Evolutionary conservation across 2,329 filamentous ascomycete genomes (phyloP), one percentile per base, ranked within the genome.

Genomic region (Sarocladium oryzae): DNA sequence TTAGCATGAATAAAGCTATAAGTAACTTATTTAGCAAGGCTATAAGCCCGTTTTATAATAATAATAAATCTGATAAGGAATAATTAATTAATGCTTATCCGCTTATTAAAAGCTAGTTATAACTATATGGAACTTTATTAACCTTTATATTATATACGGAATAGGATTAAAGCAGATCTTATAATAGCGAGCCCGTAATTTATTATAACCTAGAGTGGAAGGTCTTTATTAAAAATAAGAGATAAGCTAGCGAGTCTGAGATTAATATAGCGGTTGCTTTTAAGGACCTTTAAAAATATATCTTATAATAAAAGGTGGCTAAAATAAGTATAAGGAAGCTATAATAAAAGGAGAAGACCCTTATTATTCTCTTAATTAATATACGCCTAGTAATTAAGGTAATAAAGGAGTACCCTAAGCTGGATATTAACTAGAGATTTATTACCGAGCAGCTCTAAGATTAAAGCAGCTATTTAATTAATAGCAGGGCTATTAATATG

Each of bases 311-410:
- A 37, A 37, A 37, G 35, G 35, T 37, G 35, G 35, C 35, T 16
- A n/a, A 37, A 37, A n/a, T n/a, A 37, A 37, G 11, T 37, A n/a
- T n/a, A 37, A 37, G 35, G 35, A 37, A 37, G 35, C 35, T n/a
- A 18, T 37, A n/a, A n/a, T n/a, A 16, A 18, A 37, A 37, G 35
- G 35, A 37, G 35, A 37, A 37, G 35, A 37, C 35, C 35, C 8
- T 37, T n/a, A n/a, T 37, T 6, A n/a, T 37, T 37, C 35, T 37
- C 35, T 37, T 16, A n/a, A 37, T 37, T 16, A 37, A 37, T n/a
- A 37, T n/a, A 37, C 35, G 35, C 35, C 35, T n/a, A 16, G 35
- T n/a, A 37, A 37, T n/a, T n/a, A 37, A 37, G 35, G 35, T 37
- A 37, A 37, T n/a, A 37, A 37, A 37, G n/a, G 35, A 37, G 35